These are phyloP conservation scores for Plectosphaerella plurivora DNA, from an alignment of 2,329 filamentous ascomycete species.

Conservation along the genomic window DNA sequence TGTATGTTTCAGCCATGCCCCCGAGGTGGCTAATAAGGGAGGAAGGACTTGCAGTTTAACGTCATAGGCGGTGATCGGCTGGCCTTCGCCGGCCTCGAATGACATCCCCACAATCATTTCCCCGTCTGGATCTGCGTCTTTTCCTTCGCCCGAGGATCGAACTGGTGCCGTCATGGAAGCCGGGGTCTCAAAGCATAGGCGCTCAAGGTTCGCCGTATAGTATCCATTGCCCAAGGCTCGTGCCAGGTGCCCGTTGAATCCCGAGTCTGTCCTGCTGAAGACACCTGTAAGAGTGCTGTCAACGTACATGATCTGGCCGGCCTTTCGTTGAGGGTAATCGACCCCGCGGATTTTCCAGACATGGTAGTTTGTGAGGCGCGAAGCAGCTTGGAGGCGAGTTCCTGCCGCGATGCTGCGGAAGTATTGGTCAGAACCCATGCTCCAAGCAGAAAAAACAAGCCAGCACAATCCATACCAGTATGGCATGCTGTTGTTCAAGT, in stretches of 20 bases:
- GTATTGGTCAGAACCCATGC: background rate
- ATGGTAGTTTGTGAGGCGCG: background rate
- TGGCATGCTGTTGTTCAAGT: too few relatives aligned
- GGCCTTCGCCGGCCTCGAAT: background rate
- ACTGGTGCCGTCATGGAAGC: background rate
- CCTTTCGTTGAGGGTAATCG: background rate
- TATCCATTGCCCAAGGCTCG: background rate
- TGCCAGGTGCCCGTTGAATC: background rate
- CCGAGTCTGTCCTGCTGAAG: background rate
- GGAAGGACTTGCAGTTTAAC: conserved; percentile 6
- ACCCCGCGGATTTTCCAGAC: conserved; percentile 3
- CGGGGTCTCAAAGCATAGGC: too few relatives aligned
- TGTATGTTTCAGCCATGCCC: too few relatives aligned
- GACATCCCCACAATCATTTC: conserved; percentile 1
- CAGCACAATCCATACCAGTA: too few relatives aligned
- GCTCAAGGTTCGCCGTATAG: too few relatives aligned
- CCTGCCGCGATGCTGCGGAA: background rate
- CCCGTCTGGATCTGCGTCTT: background rate
- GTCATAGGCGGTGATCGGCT: conserved; percentile 3
- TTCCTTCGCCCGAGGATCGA: background rate
- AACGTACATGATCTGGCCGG: conserved; percentile 7
- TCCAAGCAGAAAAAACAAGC: too few relatives aligned
- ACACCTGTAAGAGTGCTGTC: conserved; percentile 2
- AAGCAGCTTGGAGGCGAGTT: background rate
- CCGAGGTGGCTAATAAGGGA: too few relatives aligned